These are phyloP conservation scores for Heteromeles arbutifolia DNA, from an alignment of 306 rosid genomes.

Conservation along the genomic window DNA sequence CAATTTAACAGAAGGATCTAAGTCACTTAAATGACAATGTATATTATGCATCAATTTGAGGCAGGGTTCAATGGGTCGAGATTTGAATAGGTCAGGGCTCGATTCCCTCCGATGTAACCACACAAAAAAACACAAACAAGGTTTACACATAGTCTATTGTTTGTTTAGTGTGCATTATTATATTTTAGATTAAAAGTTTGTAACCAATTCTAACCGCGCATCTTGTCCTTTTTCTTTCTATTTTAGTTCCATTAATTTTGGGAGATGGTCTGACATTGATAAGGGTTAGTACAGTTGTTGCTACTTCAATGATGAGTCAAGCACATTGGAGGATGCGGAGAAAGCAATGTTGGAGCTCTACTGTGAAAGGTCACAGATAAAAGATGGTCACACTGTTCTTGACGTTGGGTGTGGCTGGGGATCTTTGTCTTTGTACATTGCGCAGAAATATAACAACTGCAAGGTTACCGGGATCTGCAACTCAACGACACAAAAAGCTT, in stretches of 20 bases:
- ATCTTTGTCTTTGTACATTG: conserved; percentile 65
- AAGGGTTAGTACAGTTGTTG: conserved; percentile 52
- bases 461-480: conserved; percentile 85
- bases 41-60: too few species aligned
- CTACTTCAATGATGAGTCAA: conserved; percentile 60
- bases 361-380: conserved; percentile 62
- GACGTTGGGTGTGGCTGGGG: conserved; percentile 99
- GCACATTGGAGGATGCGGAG: conserved; percentile 76
- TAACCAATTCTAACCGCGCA: too few species aligned
- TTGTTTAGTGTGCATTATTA: too few species aligned
- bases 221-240: not conserved
- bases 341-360: conserved; percentile 65
- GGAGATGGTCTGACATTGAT: not conserved
- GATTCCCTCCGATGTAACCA: too few species aligned
- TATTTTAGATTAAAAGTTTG: not conserved
- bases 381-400: conserved; percentile 71
- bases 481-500: conserved; percentile 69
- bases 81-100: too few species aligned
- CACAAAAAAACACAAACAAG: too few species aligned
- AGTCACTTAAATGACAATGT: too few species aligned
- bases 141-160: too few species aligned
- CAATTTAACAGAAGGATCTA: too few species aligned
- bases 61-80: too few species aligned
- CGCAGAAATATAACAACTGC: conserved; percentile 58
- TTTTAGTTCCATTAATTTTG: not conserved